Conservation (phyloP, 345 rosid genomes). For the Nasturtium officinale region DNA sequence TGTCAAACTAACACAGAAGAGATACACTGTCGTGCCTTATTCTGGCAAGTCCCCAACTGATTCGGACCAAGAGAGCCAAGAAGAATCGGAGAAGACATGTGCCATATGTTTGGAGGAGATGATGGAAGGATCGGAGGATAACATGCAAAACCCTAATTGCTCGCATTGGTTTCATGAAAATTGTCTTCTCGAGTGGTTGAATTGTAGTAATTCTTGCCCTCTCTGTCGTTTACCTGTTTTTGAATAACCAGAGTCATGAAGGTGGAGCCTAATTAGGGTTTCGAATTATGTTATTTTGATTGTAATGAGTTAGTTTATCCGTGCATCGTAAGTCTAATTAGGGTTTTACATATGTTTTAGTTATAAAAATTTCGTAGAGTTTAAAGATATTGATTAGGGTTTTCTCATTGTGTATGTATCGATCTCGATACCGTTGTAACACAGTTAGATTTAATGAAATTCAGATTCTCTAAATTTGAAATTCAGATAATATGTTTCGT, state of each 20-base stretch:
- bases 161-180: background rate
- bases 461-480: background rate
- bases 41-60: background rate
- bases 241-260: background rate
- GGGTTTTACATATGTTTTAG: too few relatives aligned
- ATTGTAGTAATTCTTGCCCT: background rate
- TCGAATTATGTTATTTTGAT: background rate
- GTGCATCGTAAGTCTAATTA: background rate
- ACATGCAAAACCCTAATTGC: background rate
- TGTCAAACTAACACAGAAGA: background rate
- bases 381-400: background rate
- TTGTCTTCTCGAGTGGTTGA: background rate
- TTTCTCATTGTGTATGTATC: background rate
- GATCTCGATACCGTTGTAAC: background rate
- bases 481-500: too few relatives aligned
- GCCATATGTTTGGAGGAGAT: constrained; percentile 39
- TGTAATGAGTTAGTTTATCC: background rate
- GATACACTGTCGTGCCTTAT: background rate
- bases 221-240: background rate
- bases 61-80: background rate
- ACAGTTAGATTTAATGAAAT: background rate
- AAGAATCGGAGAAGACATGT: constrained; percentile 4
- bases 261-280: background rate
- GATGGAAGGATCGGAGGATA: background rate
- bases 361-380: background rate